Evolutionary conservation across 306 rosid genomes (phyloP), one percentile per base, ranked within the genome.

Genomic region (Dalbergia cultrata): DNA sequence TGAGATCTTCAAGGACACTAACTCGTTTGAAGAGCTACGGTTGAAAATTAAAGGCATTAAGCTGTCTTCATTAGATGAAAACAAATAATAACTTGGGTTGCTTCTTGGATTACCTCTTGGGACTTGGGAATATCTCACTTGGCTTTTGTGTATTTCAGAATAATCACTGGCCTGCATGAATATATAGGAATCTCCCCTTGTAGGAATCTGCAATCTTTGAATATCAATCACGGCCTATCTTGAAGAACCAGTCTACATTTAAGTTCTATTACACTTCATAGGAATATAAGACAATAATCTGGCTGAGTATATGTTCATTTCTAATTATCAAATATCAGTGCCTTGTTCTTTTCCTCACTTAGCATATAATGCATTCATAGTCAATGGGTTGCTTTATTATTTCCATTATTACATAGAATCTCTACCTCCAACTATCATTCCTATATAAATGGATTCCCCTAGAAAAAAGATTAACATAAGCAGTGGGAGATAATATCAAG

Each of bases 401-500:
- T 43, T 7, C 47, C 9, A 43, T 2, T 43, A 2, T 43, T 52
- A 52, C 21, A 16, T 16, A 52, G 21, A 52, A 52, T 72, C 19
- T 19, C 4, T 37, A 52, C 33, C 53, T 13, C 77, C 31, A 13
- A 47, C 5, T 5, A 6, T 8, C 26, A 22, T 22, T 22, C 26
- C 26, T 22, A 22, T 22, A 0, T 22, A 22, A 22, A 26, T 16
- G 26, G 75, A 14, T 26, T 52, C 11, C 7, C 16, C 2, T 67
- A 35, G 54, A 17, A 17, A 37, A 52, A 37, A 16, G 67, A 63
- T 21, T 35, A 34, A 63, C 5, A 9, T 21, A 19, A 68, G 19
- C 2, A 21, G 8, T 2, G 35, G 47, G 68, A 4, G 84, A n/a
- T 80, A 72, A 45, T 8, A 41, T 66, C 79, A 66, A 80, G 70